Evolutionary conservation across 2,329 filamentous ascomycete genomes (phyloP).

Genomic region (Cordyceps javanica): DNA sequence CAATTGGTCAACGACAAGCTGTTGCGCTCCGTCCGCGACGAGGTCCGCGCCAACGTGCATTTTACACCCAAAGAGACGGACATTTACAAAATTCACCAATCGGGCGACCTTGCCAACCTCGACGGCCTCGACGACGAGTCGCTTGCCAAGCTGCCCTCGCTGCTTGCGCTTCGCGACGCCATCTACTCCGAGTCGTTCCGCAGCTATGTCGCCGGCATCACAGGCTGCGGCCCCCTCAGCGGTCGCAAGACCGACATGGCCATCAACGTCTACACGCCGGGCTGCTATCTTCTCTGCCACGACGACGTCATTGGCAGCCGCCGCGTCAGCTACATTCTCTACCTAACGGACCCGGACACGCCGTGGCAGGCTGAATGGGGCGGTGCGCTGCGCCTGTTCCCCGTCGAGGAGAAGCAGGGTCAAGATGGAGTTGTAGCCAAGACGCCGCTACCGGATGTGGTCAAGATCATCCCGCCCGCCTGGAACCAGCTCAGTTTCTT

Average conservation of each 20-base stretch:
- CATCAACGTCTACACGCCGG: conserved; percentile 96
- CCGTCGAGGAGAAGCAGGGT: conserved; percentile 53
- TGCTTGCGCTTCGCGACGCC: conserved; percentile 88
- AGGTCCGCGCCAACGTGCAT: conserved; percentile 84
- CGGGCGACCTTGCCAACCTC: conserved; percentile 91
- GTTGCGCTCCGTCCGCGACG: conserved; percentile 77
- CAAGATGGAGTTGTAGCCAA: conserved; percentile 69
- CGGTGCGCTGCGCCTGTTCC: conserved; percentile 83
- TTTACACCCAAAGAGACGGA: conserved; percentile 99
- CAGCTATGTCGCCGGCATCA: conserved; percentile 80
- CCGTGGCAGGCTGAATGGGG: conserved; percentile 92
- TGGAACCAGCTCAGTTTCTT: conserved; percentile 99
- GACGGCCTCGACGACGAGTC: conserved; percentile 87
- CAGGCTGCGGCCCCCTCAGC: conserved; percentile 78
- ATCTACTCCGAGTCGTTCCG: conserved; percentile 89
- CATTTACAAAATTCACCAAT: conserved; percentile 99
- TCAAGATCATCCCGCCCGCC: conserved; percentile 80
- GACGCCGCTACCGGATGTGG: conserved; percentile 71
- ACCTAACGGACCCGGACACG: conserved; percentile 85
- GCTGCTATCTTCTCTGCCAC: conserved; percentile 91
- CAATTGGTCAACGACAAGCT: conserved; percentile 73
- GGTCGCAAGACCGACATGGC: conserved; percentile 98
- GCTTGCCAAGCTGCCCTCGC: conserved; percentile 76
- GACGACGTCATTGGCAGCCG: conserved; percentile 98
- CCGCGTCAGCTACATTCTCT: conserved; percentile 93